Evolutionary conservation across 2,329 filamentous ascomycete species (phyloP), one percentile per base, ranked within the genome.

Genomic region (Monosporascus sp.): DNA sequence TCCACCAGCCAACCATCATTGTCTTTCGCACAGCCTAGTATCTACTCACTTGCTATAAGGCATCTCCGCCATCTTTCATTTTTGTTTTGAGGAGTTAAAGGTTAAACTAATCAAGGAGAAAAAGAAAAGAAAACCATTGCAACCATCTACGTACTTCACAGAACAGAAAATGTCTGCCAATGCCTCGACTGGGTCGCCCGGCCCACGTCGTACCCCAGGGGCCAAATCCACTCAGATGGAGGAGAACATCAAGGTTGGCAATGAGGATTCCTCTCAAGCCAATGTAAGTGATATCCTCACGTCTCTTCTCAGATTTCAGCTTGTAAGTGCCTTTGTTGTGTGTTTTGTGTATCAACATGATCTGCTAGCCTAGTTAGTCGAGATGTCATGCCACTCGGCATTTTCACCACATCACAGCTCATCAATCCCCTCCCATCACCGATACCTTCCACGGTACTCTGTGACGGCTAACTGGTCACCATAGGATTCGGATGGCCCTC

Each of bases 171-270:
- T 78, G 75, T 74, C 74, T 63, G 64, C 66, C 55, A 64, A 60
- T 56, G 62, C 63, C 41, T 70, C 72, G 26, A 71, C 71, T 24
- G 75, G 73, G 46, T 78, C 77, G 49, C 75, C 76, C 19, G 66
- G 62, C 49, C 63, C 71, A 51, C 71, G 70, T 55, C 74, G 69
- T 27, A 55, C 65, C 27, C 63, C 64, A 9, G 59, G 63, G 19
- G 60, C 66, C 57, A 71, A 69, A 61, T 69, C 61, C 44, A 55
- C 58, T 38, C 59, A 62, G 7, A 65, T 66, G 54, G 68, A 73
- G 54, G 72, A 75, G 57, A 74, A 74, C 50, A 50, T 64, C 46
- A 71, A 65, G 58, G 59, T 66, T 48, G 67, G 70, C 43, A 73
- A 74, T 54, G 73, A 76, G 52, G 66, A 66, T 43, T 47, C 61